phyloP scores from a whole-genome alignment of 2,329 filamentous ascomycete genomes.

The Colletotrichum neosansevieriae region DNA sequence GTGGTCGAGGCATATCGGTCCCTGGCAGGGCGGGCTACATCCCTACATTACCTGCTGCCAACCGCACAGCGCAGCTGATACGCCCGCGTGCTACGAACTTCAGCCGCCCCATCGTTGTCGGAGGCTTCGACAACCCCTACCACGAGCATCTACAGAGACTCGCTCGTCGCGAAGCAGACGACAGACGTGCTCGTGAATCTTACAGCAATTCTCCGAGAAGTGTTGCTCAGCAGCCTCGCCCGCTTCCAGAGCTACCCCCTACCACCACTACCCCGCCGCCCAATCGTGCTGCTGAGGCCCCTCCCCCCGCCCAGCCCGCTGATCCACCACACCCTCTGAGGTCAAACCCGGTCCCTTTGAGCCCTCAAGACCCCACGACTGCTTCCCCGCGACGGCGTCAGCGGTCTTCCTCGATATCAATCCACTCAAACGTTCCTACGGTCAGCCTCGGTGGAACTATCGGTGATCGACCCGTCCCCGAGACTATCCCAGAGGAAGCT shows the following conservation, averaged over 20 bases:
- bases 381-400: conserved; percentile 26
- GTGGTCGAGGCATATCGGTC: conserved; percentile 29
- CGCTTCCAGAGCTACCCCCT: conserved; percentile 36
- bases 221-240: conserved; percentile 16
- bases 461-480: conserved; percentile 1
- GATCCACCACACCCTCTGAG: conserved; percentile 37
- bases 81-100: conserved; percentile 18
- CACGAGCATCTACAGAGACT: conserved; percentile 31
- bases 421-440: conserved; percentile 5
- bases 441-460: not conserved
- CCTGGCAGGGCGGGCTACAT: conserved; percentile 31
- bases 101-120: conserved; percentile 36
- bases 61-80: conserved; percentile 24
- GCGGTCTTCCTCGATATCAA: conserved; percentile 32
- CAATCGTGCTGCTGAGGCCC: conserved; percentile 23
- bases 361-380: conserved; percentile 28
- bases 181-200: conserved; percentile 9
- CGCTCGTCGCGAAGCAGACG: conserved; percentile 25
- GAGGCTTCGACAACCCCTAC: conserved; percentile 38
- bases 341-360: conserved; percentile 37
- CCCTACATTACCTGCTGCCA: conserved; percentile 32
- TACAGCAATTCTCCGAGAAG: conserved; percentile 11
- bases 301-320: conserved; percentile 29
- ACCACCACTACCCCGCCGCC: conserved; percentile 13
- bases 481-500: conserved; percentile 20